Evolutionary conservation across 2,329 filamentous ascomycete species (phyloP).

Genomic region (Phoma sp.): DNA sequence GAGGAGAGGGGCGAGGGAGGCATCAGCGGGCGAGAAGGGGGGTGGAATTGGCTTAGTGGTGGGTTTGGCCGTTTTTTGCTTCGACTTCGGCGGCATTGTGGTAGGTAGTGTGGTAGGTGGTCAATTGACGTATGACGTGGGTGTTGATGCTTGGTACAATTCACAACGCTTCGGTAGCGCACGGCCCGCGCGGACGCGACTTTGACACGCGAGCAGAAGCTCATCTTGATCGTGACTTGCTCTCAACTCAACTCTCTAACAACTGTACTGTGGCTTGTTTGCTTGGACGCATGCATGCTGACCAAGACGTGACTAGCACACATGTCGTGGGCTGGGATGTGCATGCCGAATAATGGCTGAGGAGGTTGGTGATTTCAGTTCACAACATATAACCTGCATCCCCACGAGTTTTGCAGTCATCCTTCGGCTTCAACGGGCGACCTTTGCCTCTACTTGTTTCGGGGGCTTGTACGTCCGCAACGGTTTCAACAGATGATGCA

Average conservation of each 20-base stretch:
- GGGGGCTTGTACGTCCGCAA: not conserved
- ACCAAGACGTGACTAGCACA: not conserved
- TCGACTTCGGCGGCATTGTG: slow-evolving; percentile 31
- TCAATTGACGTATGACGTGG: slow-evolving; percentile 11
- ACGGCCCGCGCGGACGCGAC: slow-evolving; percentile 16
- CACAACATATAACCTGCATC: slow-evolving; percentile 2
- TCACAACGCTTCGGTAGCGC: not conserved
- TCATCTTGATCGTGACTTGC: not conserved
- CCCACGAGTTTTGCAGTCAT: not conserved
- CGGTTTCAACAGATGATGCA: not conserved
- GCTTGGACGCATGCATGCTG: not conserved
- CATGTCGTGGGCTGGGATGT: slow-evolving; percentile 4
- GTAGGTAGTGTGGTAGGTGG: not conserved
- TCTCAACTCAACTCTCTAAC: not conserved
- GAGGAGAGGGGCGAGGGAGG: slow-evolving; percentile 71
- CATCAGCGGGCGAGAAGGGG: slow-evolving; percentile 58
- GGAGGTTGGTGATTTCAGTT: not conserved
- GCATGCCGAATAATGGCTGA: not conserved
- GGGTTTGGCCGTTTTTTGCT: slow-evolving; percentile 26
- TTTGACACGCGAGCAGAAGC: slow-evolving; percentile 2
- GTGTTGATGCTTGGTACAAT: slow-evolving; percentile 9
- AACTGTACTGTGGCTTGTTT: not conserved
- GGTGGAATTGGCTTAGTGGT: slow-evolving; percentile 18
- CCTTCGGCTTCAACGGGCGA: not conserved
- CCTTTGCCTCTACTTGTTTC: not conserved